phyloP scores from a whole-genome alignment of 176 grass and related monocot species.

The Coix lacrymajobi region DNA sequence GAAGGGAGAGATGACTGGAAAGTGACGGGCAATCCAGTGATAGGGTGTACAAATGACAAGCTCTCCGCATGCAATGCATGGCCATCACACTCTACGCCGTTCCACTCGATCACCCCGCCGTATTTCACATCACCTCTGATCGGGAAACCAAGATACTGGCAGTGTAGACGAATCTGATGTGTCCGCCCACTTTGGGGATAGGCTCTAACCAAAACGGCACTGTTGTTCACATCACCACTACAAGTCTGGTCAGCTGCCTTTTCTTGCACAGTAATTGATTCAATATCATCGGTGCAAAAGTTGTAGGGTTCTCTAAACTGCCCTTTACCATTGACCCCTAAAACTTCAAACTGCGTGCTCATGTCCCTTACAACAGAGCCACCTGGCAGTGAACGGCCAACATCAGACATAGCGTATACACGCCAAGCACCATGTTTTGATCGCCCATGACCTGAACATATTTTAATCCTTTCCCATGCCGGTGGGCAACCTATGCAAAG shows the following conservation, averaged over 20 bases:
- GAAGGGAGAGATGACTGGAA: constrained; percentile 56
- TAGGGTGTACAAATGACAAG: constrained; percentile 68
- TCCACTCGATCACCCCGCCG: constrained; percentile 62
- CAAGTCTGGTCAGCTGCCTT: constrained; percentile 21
- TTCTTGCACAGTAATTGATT: constrained; percentile 49
- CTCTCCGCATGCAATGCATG: constrained; percentile 79
- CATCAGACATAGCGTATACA: constrained; percentile 61
- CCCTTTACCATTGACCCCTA: constrained; percentile 46
- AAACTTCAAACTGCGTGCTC: constrained; percentile 67
- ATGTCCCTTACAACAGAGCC: constrained; percentile 70
- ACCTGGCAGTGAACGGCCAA: constrained; percentile 56
- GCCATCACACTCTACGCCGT: constrained; percentile 48
- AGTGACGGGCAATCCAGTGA: constrained; percentile 48
- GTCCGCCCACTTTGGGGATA: constrained; percentile 89
- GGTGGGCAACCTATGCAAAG: constrained; percentile 57
- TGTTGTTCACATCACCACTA: constrained; percentile 14
- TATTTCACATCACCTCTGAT: constrained; percentile 95
- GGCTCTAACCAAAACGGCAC: constrained; percentile 65
- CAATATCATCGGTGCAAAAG: constrained; percentile 21
- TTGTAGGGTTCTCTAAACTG: constrained; percentile 42
- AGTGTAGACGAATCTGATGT: constrained; percentile 90
- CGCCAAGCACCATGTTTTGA: constrained; percentile 86
- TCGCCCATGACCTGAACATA: constrained; percentile 79
- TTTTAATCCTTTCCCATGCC: constrained; percentile 46
- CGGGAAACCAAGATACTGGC: constrained; percentile 74